Conservation (phyloP, 1,284 basidiomycete genomes). For the Trichosporon asahii region DNA sequence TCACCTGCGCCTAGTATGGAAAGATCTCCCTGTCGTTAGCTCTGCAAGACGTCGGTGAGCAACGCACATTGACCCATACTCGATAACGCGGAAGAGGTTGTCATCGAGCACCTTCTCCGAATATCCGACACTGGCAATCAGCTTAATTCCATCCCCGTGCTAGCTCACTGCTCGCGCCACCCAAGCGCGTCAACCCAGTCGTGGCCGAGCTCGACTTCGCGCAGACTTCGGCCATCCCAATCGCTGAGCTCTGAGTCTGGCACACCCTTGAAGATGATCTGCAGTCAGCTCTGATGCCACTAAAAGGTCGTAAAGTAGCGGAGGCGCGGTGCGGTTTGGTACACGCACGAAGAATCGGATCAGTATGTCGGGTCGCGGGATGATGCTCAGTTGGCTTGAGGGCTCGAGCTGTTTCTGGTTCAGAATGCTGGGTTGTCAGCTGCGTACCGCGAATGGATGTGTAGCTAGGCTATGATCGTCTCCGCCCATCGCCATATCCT, state of each 20-base stretch:
- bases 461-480: too few species aligned
- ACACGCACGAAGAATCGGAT: conserved; percentile 43
- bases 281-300: conserved; percentile 1
- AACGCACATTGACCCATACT: conserved; percentile 49
- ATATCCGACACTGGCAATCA: conserved; percentile 36
- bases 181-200: conserved; percentile 43
- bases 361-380: conserved; percentile 40
- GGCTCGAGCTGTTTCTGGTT: conserved; percentile 37
- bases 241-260: conserved; percentile 40
- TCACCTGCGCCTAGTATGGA: background rate
- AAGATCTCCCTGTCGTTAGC: conserved; percentile 24
- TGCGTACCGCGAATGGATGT: too few species aligned
- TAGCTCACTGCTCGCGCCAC: background rate
- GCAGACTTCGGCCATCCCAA: conserved; percentile 36
- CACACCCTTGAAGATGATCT: conserved; percentile 45
- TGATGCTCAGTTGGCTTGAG: conserved; percentile 32
- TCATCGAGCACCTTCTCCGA: conserved; percentile 37
- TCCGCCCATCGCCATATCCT: too few species aligned
- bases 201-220: conserved; percentile 43
- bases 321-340: too few species aligned
- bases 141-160: background rate
- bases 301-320: too few species aligned
- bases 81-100: conserved; percentile 44
- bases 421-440: conserved; percentile 33
- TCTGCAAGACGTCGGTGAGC: too few species aligned